A percentile compares a stretch with the other conserved stretches of the same genome.
Conservation (phyloP, 2,329 filamentous ascomycete species). For the Alternaria gansuensis region DNA sequence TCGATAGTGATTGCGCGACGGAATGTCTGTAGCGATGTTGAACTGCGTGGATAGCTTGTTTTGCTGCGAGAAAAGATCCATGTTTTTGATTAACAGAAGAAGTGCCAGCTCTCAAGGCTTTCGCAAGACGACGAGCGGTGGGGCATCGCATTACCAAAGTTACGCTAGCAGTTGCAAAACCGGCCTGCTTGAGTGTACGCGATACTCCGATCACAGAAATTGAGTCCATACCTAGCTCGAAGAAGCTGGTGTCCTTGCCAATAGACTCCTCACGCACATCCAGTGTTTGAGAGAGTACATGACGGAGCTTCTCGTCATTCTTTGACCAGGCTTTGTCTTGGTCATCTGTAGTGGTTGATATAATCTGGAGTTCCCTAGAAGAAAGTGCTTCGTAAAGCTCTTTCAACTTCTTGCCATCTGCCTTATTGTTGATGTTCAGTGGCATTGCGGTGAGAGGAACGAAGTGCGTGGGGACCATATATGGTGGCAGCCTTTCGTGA, state of each 20-base stretch:
- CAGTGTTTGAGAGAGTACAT: constrained; percentile 64
- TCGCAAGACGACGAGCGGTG: constrained; percentile 54
- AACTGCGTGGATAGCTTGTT: constrained; percentile 70
- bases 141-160: constrained; percentile 71
- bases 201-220: constrained; percentile 81
- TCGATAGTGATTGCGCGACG: constrained; percentile 63
- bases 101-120: constrained; percentile 36
- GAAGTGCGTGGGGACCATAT: constrained; percentile 92
- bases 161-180: constrained; percentile 68
- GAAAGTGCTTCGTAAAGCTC: constrained; percentile 70
- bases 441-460: constrained; percentile 76
- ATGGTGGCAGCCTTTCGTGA: constrained; percentile 73
- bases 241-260: constrained; percentile 71
- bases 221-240: constrained; percentile 87
- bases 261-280: constrained; percentile 58
- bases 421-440: constrained; percentile 88
- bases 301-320: constrained; percentile 60
- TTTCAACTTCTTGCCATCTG: constrained; percentile 75
- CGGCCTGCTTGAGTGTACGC: constrained; percentile 68
- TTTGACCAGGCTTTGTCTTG: constrained; percentile 43
- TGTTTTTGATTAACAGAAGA: constrained; percentile 8
- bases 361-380: constrained; percentile 67
- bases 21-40: constrained; percentile 67
- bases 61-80: constrained; percentile 59
- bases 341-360: constrained; percentile 47